Evolutionary conservation across 2,329 filamentous ascomycete genomes (phyloP), one percentile per base, ranked within the genome.

Genomic region (Diaporthe longicolla): DNA sequence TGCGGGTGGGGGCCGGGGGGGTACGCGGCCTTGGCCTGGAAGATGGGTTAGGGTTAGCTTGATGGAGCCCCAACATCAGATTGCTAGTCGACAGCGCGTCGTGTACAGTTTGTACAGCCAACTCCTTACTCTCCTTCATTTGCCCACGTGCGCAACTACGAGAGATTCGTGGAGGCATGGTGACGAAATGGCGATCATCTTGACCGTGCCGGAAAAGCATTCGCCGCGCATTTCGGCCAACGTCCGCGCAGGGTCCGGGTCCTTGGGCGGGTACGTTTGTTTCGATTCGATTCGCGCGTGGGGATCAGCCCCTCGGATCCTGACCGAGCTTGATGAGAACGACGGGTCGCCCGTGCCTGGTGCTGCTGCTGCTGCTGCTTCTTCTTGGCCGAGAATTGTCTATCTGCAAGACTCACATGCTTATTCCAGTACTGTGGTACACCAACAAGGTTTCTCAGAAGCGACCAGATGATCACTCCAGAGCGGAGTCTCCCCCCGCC

Each of bases 181-280:
- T 66, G 61, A 52, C 61, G 61, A 32, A 24, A 19, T 7, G 13
- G 15, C 32, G 63, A 66, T 65, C 59, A 63, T 50, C 24, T 66
- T 32, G 24, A 19, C 32, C 24, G 45, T 26, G 45, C 45, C 10
- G 63, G n/a, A 50, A 26, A n/a, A 52, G 45, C 32, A 52, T 52
- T 66, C 63, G 54, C 63, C 63, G 63, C 63, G 63, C 45, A 19
- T 52, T 66, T 52, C 63, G 63, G 63, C 63, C 63, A 66, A 52
- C 45, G n/a, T 66, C 63, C 63, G 63, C 63, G 63, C 29, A 32
- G 61, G 63, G 63, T 17, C 45, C 45, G 24, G 13, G 29, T 17
- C 63, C 37, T 45, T 40, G 32, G 11, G 63, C 63, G 63, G 63
- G n/a, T 66, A 52, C 32, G 45, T 26, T 37, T 52, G 63, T 50